A percentile compares a stretch with the other conserved stretches of the same genome.
Evolutionary conservation across 257 asterid genomes (phyloP).

Genomic region (Prunella vulgaris): DNA sequence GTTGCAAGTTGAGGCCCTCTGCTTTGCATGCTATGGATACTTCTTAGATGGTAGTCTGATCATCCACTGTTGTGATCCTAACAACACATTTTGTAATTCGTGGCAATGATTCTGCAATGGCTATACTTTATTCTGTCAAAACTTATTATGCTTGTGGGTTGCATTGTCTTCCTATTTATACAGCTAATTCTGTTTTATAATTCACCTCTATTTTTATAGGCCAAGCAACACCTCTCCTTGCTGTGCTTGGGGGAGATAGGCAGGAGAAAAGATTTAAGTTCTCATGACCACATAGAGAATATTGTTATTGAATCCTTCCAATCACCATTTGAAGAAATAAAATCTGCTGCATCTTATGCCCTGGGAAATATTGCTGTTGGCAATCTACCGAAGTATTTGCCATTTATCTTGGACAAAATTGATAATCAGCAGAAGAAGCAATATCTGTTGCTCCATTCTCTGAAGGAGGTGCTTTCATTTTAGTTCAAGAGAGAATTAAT

Average conservation of each 20-base stretch:
- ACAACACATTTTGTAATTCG: background rate
- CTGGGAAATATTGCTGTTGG: conserved; percentile 99
- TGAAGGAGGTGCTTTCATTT: conserved; percentile 69
- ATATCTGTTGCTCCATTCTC: conserved; percentile 87
- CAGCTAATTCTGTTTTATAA: conserved; percentile 9
- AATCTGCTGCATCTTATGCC: conserved; percentile 99
- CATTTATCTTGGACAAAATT: conserved; percentile 89
- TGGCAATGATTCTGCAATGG: background rate
- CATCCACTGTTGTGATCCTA: no score
- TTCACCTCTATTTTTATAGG: conserved; percentile 39
- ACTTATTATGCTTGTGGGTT: background rate
- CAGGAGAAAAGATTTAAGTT: conserved; percentile 92
- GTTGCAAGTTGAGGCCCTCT: no score
- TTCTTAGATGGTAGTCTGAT: no score
- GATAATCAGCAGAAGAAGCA: conserved; percentile 99
- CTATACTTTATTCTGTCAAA: background rate
- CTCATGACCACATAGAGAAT: conserved; percentile 80
- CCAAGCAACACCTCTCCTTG: conserved; percentile 88
- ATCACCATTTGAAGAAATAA: conserved; percentile 96
- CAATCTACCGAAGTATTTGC: conserved; percentile 83
- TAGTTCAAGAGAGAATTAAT: conserved; percentile 8
- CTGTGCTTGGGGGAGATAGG: conserved; percentile 98
- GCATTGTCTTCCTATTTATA: background rate
- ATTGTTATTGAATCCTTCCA: conserved; percentile 94
- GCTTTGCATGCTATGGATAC: no score